Conservation (phyloP, 1,139 yeast genomes). For the Yamadazyma pseudoaaseri region DNA sequence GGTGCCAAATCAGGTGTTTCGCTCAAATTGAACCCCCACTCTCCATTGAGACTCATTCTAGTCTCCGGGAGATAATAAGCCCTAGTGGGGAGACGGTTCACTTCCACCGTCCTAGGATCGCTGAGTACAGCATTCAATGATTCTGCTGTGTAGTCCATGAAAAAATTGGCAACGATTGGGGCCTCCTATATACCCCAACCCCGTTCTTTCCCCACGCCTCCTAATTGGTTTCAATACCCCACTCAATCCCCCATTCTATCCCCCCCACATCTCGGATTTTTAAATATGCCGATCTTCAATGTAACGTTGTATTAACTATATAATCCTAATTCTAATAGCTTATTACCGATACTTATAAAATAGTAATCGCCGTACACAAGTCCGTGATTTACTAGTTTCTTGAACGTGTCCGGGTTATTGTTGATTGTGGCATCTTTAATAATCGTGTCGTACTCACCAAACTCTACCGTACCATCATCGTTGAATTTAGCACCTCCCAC, state of each 20-base stretch:
- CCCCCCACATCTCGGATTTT: too few species aligned
- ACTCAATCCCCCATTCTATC: too few species aligned
- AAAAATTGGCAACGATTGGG: too few species aligned
- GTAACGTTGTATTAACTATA: too few species aligned
- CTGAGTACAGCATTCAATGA: conserved; percentile 4
- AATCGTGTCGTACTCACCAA: conserved; percentile 19
- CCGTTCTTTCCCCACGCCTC: too few species aligned
- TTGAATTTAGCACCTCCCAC: conserved; percentile 8
- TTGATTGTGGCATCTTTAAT: conserved; percentile 21
- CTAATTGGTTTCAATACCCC: too few species aligned
- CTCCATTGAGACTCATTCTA: conserved; percentile 23
- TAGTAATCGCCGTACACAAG: conserved; percentile 27
- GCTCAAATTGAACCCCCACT: conserved; percentile 25
- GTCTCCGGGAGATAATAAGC: conserved; percentile 15
- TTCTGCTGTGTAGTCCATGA: conserved; percentile 2
- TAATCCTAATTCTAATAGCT: conserved; percentile 18
- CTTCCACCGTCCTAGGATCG: conserved; percentile 13
- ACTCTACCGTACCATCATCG: conserved; percentile 13
- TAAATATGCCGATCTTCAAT: too few species aligned
- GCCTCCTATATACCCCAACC: too few species aligned
- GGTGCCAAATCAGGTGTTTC: conserved; percentile 21
- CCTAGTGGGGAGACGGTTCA: conserved; percentile 14
- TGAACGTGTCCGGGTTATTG: conserved; percentile 18
- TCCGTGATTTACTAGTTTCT: conserved; percentile 18
- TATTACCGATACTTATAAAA: conserved; percentile 22